Evolutionary conservation across 2,329 filamentous ascomycete genomes (phyloP).

Genomic region (Fusarium proliferatum): DNA sequence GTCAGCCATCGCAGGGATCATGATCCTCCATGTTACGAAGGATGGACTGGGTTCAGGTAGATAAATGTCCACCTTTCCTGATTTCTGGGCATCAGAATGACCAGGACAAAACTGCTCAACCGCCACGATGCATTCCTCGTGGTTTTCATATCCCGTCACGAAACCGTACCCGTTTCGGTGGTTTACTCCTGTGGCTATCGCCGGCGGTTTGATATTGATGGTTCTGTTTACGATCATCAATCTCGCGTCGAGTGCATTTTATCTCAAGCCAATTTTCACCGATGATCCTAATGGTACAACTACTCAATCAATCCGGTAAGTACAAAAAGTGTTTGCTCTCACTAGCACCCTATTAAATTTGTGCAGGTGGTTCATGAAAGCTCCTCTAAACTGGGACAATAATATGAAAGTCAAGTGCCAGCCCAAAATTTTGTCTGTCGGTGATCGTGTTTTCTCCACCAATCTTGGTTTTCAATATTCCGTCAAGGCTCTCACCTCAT

Average conservation of each 20-base stretch:
- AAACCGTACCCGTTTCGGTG: constrained; percentile 27
- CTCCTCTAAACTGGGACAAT: constrained; percentile 17
- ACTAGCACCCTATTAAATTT: neutral
- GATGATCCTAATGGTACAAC: constrained; percentile 19
- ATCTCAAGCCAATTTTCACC: constrained; percentile 14
- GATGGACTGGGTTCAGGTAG: neutral
- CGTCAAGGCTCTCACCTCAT: constrained; percentile 4
- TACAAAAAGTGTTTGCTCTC: neutral
- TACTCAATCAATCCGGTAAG: neutral
- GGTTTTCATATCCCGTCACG: constrained; percentile 19
- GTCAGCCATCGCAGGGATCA: neutral
- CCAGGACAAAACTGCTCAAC: neutral
- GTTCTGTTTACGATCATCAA: constrained; percentile 21
- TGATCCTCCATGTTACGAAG: neutral
- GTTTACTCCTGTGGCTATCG: constrained; percentile 15
- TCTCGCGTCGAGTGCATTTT: constrained; percentile 24
- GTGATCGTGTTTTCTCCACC: constrained; percentile 22
- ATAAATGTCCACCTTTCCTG: neutral
- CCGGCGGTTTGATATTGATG: neutral
- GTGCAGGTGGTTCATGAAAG: constrained; percentile 20
- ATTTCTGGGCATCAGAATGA: neutral
- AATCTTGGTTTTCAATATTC: constrained; percentile 12
- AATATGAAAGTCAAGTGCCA: constrained; percentile 15
- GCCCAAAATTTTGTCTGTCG: constrained; percentile 18
- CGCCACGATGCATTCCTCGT: constrained; percentile 19